phyloP scores from a whole-genome alignment of 2,329 filamentous ascomycete genomes.

The Hypoxylon sp. region DNA sequence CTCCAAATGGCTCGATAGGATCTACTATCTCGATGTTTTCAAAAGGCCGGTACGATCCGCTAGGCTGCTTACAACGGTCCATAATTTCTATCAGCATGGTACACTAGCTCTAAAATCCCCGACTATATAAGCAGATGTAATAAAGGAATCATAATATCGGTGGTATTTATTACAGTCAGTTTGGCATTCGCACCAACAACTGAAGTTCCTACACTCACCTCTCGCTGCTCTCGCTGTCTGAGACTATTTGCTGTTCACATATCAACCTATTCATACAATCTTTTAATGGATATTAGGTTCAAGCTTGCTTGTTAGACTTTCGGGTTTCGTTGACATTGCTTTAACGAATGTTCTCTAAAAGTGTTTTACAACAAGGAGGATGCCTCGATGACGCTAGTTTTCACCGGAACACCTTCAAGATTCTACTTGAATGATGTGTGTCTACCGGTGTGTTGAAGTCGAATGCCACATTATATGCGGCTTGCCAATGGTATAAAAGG shows the following conservation, averaged over 20 bases:
- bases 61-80: slow-evolving; percentile 26
- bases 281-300: background rate
- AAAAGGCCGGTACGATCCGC: slow-evolving; percentile 39
- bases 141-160: slow-evolving; percentile 18
- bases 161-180: slow-evolving; percentile 9
- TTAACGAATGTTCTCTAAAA: slow-evolving; percentile 2
- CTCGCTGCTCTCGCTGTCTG: background rate
- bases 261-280: background rate
- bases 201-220: background rate
- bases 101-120: slow-evolving; percentile 30
- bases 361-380: background rate
- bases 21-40: slow-evolving; percentile 37
- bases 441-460: slow-evolving; percentile 1
- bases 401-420: background rate
- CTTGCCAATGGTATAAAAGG: slow-evolving; percentile 22
- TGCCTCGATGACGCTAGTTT: background rate
- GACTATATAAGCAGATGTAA: slow-evolving; percentile 28
- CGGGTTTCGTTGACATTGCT: background rate
- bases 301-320: slow-evolving; percentile 4
- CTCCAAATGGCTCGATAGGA: slow-evolving; percentile 26
- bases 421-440: background rate
- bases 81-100: slow-evolving; percentile 32
- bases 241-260: background rate
- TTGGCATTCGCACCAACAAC: slow-evolving; percentile 1
- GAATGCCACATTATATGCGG: slow-evolving; percentile 12